Conservation (phyloP, 805 yeast genomes). For the Jamesozyma gamospora region DNA sequence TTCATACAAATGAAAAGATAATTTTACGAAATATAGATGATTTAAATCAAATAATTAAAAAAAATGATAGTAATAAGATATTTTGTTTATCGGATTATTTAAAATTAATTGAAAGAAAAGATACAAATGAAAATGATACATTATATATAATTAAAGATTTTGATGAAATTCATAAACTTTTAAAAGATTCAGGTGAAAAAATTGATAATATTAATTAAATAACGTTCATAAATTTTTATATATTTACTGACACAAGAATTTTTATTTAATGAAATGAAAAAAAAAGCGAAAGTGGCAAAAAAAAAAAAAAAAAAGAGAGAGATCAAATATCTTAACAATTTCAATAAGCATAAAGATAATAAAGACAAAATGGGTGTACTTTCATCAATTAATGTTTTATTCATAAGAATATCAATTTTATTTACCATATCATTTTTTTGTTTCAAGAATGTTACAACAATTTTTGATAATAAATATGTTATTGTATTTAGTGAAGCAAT, state of each 20-base stretch:
- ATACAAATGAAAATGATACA: not conserved
- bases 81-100: constrained; percentile 3
- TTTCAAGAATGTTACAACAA: constrained; percentile 37
- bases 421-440: constrained; percentile 37
- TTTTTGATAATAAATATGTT: constrained; percentile 38
- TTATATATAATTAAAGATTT: constrained; percentile 2
- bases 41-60: constrained; percentile 6
- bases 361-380: constrained; percentile 37
- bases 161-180: not conserved
- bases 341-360: too few relatives aligned
- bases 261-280: too few relatives aligned
- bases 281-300: too few relatives aligned
- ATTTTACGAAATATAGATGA: constrained; percentile 8
- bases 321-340: too few relatives aligned
- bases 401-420: constrained; percentile 38
- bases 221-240: too few relatives aligned
- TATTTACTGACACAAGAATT: too few relatives aligned
- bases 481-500: constrained; percentile 51
- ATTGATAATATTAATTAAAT: constrained; percentile 1
- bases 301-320: too few relatives aligned
- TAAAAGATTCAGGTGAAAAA: constrained; percentile 1
- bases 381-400: constrained; percentile 40
- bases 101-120: not conserved
- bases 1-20: constrained; percentile 16
- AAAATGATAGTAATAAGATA: constrained; percentile 9